These are phyloP conservation scores for Talaromyces sp. DNA, from an alignment of 2,329 filamentous ascomycete species.

Conservation along the genomic window DNA sequence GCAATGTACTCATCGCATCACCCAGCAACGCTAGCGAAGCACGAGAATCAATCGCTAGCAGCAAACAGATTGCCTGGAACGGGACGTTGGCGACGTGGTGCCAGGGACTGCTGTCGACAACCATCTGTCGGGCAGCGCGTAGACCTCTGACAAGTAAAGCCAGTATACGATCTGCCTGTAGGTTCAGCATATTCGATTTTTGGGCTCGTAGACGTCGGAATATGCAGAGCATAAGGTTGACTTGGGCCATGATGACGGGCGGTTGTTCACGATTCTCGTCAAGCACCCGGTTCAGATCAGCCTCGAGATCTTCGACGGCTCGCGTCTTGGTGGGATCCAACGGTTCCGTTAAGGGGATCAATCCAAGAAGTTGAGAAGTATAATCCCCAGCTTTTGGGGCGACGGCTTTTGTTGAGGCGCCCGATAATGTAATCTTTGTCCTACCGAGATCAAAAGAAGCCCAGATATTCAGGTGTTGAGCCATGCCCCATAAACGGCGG, in stretches of 20 bases:
- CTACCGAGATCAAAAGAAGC: constrained; percentile 58
- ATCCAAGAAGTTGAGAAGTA: constrained; percentile 50
- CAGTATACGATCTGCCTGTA: constrained; percentile 49
- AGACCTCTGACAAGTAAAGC: constrained; percentile 46
- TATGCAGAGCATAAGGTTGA: constrained; percentile 56
- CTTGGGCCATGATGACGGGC: constrained; percentile 50
- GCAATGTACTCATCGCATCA: constrained; percentile 51
- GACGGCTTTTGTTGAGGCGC: constrained; percentile 43
- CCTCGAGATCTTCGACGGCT: constrained; percentile 43
- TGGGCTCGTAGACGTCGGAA: constrained; percentile 54
- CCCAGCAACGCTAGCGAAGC: constrained; percentile 49
- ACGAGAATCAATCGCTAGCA: constrained; percentile 55
- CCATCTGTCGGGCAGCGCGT: constrained; percentile 47
- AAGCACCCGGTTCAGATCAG: constrained; percentile 43
- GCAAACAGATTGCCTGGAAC: constrained; percentile 56
- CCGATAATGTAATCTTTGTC: constrained; percentile 49
- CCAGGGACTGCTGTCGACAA: constrained; percentile 50
- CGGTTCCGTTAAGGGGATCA: constrained; percentile 53
- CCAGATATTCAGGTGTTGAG: constrained; percentile 59
- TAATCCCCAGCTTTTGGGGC: constrained; percentile 40
- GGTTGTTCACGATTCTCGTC: constrained; percentile 40
- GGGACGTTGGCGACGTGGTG: constrained; percentile 60
- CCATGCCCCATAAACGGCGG: constrained; percentile 49
- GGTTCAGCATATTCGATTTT: constrained; percentile 45
- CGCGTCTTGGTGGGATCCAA: constrained; percentile 52